Evolutionary conservation across 2,329 filamentous ascomycete species (phyloP).

Genomic region (Fulvia fulva): DNA sequence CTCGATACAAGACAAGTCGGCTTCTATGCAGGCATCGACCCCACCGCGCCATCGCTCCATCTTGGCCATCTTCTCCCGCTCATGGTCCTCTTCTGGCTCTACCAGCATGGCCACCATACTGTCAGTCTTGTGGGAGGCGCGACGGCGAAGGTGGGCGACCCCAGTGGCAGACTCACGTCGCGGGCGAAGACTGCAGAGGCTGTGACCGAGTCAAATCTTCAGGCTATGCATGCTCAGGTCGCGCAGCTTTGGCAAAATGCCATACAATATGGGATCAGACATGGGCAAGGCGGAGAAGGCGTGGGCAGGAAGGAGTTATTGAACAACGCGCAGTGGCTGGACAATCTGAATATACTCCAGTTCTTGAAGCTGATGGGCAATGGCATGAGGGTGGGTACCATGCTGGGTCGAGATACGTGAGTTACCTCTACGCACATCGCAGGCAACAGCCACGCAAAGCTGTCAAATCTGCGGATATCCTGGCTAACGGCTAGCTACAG

Average conservation of each 20-base stretch:
- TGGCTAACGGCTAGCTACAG: constrained; percentile 38
- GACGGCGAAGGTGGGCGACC: constrained; percentile 75
- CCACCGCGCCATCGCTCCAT: constrained; percentile 74
- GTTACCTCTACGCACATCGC: constrained; percentile 36
- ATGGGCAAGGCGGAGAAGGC: constrained; percentile 60
- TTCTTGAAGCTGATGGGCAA: constrained; percentile 70
- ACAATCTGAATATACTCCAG: constrained; percentile 66
- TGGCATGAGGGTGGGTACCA: constrained; percentile 72
- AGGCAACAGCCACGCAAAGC: not conserved
- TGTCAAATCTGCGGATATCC: not conserved
- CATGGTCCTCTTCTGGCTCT: constrained; percentile 83
- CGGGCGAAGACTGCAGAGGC: constrained; percentile 53
- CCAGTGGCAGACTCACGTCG: constrained; percentile 63
- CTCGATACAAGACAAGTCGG: constrained; percentile 64
- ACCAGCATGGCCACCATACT: constrained; percentile 67
- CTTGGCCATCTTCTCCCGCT: constrained; percentile 75
- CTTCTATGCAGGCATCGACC: constrained; percentile 77
- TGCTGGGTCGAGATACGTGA: constrained; percentile 85
- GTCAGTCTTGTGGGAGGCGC: constrained; percentile 60
- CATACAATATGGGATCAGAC: constrained; percentile 59
- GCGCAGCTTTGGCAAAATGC: constrained; percentile 72
- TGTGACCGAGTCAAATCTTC: constrained; percentile 60
- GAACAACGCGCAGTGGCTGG: constrained; percentile 85
- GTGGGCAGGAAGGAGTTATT: constrained; percentile 64
- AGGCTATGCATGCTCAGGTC: constrained; percentile 66